Conservation (phyloP, 2,329 filamentous ascomycete species). For the Arthrobotrys sphaeroides region DNA sequence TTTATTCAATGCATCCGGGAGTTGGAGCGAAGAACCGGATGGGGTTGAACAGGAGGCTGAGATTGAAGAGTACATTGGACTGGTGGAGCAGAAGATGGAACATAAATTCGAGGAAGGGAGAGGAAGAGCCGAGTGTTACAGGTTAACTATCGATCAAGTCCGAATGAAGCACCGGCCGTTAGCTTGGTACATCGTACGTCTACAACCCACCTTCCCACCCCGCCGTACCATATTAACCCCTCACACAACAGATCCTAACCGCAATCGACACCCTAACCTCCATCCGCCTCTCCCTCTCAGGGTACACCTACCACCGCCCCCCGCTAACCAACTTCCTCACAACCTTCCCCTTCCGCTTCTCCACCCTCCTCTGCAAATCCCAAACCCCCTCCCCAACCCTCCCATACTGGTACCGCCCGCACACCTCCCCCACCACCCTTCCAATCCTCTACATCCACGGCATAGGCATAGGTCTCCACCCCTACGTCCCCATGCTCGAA, state of each 20-base stretch:
- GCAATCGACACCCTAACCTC: slow-evolving; percentile 60
- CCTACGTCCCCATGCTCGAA: slow-evolving; percentile 68
- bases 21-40: slow-evolving; percentile 58
- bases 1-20: slow-evolving; percentile 66
- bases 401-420: slow-evolving; percentile 66
- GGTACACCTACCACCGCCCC: slow-evolving; percentile 65
- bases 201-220: not conserved
- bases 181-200: slow-evolving; percentile 68
- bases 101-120: slow-evolving; percentile 65
- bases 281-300: slow-evolving; percentile 62
- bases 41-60: slow-evolving; percentile 59
- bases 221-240: slow-evolving; percentile 20
- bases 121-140: slow-evolving; percentile 66
- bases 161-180: slow-evolving; percentile 69
- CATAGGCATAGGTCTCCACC: slow-evolving; percentile 70
- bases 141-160: slow-evolving; percentile 69
- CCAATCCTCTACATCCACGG: slow-evolving; percentile 73
- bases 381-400: slow-evolving; percentile 13
- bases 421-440: slow-evolving; percentile 68
- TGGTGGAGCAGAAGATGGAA: slow-evolving; percentile 66
- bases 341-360: slow-evolving; percentile 68
- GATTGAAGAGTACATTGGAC: slow-evolving; percentile 67
- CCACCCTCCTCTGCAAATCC: slow-evolving; percentile 63
- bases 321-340: slow-evolving; percentile 61
- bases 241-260: slow-evolving; percentile 55